A percentile compares a stretch with the other conserved stretches of the same genome.
Conservation (phyloP, 106 monocot species). For the Phalaenopsis aphrodite region DNA sequence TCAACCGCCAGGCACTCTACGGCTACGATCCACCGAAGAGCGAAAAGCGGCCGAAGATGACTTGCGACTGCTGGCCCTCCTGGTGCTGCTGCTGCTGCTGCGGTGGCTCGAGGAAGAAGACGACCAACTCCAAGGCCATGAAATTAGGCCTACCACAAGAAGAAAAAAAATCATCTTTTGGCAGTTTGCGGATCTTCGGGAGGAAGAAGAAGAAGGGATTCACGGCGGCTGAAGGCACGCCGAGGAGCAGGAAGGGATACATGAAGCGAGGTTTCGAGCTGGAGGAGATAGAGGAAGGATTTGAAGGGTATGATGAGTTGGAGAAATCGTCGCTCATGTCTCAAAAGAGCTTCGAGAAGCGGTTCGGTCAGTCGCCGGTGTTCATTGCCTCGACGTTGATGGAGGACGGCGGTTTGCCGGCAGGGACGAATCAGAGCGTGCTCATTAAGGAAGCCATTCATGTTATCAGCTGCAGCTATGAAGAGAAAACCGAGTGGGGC, state of each 20-base stretch:
- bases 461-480: constrained; percentile 83
- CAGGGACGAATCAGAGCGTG: constrained; percentile 24
- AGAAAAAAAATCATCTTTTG: constrained; percentile 7
- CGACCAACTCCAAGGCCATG: not conserved
- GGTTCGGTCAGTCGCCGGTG: constrained; percentile 91
- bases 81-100: constrained; percentile 76
- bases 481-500: constrained; percentile 94
- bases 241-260: constrained; percentile 17
- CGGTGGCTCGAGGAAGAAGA: constrained; percentile 25
- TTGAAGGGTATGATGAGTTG: constrained; percentile 86
- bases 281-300: constrained; percentile 90
- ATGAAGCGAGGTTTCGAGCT: constrained; percentile 48
- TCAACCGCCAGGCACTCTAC: constrained; percentile 83
- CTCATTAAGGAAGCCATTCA: constrained; percentile 87
- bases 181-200: constrained; percentile 9
- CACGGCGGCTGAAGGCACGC: not conserved
- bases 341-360: constrained; percentile 92
- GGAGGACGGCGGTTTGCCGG: constrained; percentile 77
- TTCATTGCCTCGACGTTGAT: constrained; percentile 85
- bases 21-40: constrained; percentile 74
- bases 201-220: constrained; percentile 27
- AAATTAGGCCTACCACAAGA: constrained; percentile 21
- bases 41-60: constrained; percentile 74
- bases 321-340: constrained; percentile 90
- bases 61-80: constrained; percentile 94